phyloP scores from a whole-genome alignment of 352 stramenopile genomes.

The Globisporangium mamillatum region DNA sequence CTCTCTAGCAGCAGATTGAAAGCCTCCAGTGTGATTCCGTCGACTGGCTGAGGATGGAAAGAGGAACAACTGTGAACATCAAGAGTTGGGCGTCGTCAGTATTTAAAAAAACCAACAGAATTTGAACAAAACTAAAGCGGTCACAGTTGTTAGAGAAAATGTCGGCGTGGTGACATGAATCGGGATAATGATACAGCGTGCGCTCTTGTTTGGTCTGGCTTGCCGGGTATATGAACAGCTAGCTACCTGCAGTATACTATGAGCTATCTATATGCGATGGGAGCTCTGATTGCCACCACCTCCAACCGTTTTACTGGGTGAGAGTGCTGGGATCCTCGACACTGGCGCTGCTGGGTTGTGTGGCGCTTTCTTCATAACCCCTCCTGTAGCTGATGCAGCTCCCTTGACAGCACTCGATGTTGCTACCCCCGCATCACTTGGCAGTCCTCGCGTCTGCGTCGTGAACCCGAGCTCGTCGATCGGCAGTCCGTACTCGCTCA shows the following conservation, averaged over 20 bases:
- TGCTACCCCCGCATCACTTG: slow-evolving; percentile 7
- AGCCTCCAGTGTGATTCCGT: no score
- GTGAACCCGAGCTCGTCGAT: slow-evolving; percentile 87
- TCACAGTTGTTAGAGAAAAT: no score
- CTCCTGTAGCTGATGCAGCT: background rate
- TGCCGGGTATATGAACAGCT: background rate
- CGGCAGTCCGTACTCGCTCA: slow-evolving; percentile 89
- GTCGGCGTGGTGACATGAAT: no score
- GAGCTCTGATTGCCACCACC: slow-evolving; percentile 9
- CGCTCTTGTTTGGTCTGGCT: background rate
- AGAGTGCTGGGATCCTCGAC: background rate
- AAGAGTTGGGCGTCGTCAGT: no score
- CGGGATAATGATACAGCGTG: no score
- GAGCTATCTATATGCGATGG: background rate
- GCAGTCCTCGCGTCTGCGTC: slow-evolving; percentile 25
- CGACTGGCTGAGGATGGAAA: no score
- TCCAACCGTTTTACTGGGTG: slow-evolving; percentile 4
- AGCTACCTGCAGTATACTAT: background rate
- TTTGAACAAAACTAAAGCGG: no score
- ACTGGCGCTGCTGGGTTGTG: slow-evolving; percentile 1
- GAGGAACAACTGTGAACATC: no score
- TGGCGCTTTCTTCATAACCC: slow-evolving; percentile 14
- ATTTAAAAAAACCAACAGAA: no score
- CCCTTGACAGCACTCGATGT: background rate
- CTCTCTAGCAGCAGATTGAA: background rate